Evolutionary conservation across 2,329 filamentous ascomycete species (phyloP).

Genomic region (Pseudopithomyces chartarum): DNA sequence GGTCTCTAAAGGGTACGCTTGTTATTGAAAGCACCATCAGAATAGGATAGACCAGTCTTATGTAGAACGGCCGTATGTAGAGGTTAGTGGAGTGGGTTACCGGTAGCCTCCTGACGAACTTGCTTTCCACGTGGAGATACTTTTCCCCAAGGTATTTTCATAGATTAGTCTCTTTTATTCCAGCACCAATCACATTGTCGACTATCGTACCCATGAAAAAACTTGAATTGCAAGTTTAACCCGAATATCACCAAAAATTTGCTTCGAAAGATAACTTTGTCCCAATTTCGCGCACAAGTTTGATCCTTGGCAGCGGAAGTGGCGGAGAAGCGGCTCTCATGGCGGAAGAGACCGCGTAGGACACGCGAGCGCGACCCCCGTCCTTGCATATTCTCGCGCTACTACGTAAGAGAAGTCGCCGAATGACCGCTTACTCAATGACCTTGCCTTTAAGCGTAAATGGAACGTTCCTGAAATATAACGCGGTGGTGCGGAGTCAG

Average conservation of each 20-base stretch:
- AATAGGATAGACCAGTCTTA: too few species aligned
- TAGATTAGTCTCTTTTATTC: too few species aligned
- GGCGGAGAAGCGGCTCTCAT: neutral
- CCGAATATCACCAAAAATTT: neutral
- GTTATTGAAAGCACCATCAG: neutral
- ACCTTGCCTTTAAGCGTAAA: neutral
- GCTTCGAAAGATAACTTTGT: neutral
- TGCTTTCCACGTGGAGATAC: neutral
- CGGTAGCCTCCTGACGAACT: neutral
- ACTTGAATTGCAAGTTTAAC: neutral
- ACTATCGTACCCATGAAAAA: neutral
- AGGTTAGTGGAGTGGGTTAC: neutral
- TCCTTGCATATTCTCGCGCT: conserved; percentile 6
- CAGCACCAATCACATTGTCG: neutral
- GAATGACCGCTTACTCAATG: neutral
- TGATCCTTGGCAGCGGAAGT: neutral
- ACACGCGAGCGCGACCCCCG: neutral
- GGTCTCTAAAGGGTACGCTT: neutral
- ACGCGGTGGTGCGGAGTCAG: neutral
- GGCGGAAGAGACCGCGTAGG: conserved; percentile 4
- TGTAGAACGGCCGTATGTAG: too few species aligned
- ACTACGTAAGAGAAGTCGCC: conserved; percentile 4
- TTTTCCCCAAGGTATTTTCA: neutral
- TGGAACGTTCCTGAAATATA: neutral
- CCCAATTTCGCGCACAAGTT: neutral